Evolutionary conservation across 768 basidiomycete genomes (phyloP), one percentile per base, ranked within the genome.

Genomic region (Floccularia luteovirens): DNA sequence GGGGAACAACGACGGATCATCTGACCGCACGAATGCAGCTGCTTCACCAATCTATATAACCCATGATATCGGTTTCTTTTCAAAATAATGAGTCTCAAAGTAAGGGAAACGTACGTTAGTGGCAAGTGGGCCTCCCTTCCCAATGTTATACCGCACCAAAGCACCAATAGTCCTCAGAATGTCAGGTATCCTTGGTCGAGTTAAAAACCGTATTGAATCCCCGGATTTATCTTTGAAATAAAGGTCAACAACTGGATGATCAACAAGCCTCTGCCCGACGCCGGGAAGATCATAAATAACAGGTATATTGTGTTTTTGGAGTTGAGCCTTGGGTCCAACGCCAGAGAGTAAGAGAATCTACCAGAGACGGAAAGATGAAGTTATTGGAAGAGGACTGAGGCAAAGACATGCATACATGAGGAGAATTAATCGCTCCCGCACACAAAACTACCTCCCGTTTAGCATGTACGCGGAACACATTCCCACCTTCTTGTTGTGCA

Each of bases 261-360:
- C 90, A 36, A 73, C 62, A 22, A 92, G 71, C 53, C 87, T 75
- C 16, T 71, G 63, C 7, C 90, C 90, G 11, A 92, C 87, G 6
- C 75, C 77, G 0, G 87, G 81, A 4, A 81, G 69, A 47, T 90
- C 75, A 5, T 74, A 54, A 13, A 81, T 56, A 23, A 81, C 61
- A 0, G 74, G 67, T 31, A 92, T 80, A 12, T 59, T 56, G 46
- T 75, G 61, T 7, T 59, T 52, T n/a, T 63, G 48, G 27, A 91
- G 68, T 24, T 84, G 67, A 2, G 62, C 57, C 1, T 69, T 68
- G 22, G 85, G 80, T 13, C 90, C 90, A 31, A 92, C 64, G 17
- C 90, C 90, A 5, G 84, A 87, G 25, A 87, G 66, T 71, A 82
- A 72, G 14, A 87, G 67, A 25, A 87, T 70, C 63, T 84, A 38